Conservation (phyloP, 345 rosid genomes). For the Geranium rotundifolium region DNA sequence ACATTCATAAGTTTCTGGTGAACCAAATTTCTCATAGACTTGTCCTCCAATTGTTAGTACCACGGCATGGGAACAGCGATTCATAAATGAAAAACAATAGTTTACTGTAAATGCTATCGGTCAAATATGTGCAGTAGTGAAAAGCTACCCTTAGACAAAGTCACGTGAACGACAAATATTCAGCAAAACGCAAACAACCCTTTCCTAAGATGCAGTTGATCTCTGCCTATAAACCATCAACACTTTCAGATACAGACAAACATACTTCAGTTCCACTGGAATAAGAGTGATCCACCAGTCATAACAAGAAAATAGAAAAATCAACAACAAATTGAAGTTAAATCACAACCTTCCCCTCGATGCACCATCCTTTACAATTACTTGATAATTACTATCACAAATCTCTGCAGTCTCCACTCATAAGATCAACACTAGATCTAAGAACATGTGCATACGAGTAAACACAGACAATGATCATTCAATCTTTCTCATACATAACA, state of each 20-base stretch:
- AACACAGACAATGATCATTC: background rate
- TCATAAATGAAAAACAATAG: too few relatives aligned
- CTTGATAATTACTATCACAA: slow-evolving; percentile 43
- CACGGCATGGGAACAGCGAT: too few relatives aligned
- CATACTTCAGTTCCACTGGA: slow-evolving; percentile 73
- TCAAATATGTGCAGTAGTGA: too few relatives aligned
- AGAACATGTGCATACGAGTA: background rate
- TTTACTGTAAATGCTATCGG: too few relatives aligned
- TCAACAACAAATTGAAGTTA: background rate
- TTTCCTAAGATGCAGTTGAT: slow-evolving; percentile 41
- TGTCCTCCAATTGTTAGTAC: too few relatives aligned
- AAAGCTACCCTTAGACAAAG: background rate
- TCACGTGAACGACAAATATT: background rate
- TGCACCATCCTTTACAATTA: slow-evolving; percentile 58
- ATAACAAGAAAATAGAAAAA: slow-evolving; percentile 1
- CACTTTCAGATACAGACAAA: slow-evolving; percentile 37
- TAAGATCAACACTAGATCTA: background rate
- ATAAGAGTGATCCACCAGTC: slow-evolving; percentile 6
- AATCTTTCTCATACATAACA: background rate
- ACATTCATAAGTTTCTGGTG: too few relatives aligned
- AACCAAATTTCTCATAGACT: too few relatives aligned
- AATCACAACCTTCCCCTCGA: slow-evolving; percentile 48
- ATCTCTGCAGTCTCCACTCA: slow-evolving; percentile 30
- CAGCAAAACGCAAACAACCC: slow-evolving; percentile 34
- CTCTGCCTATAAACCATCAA: slow-evolving; percentile 30